Percentiles rank a stretch among this genome's conserved stretches.
Conservation (phyloP, 495 filamentous ascomycete species). For the Tricharina praecox region DNA sequence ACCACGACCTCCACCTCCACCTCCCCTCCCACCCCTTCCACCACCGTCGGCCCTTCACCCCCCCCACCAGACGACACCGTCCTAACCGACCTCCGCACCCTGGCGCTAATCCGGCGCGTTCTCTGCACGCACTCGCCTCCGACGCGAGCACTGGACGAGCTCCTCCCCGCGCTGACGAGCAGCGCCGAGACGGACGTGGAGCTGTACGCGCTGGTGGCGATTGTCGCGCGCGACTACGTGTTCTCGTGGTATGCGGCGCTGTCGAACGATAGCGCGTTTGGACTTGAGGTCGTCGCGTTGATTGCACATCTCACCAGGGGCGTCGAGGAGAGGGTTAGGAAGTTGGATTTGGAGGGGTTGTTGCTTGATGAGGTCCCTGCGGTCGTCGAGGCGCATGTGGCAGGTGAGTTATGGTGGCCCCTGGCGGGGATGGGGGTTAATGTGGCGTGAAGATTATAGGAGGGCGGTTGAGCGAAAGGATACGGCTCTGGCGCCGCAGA, state of each 20-base stretch:
- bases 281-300: slow-evolving; percentile 70
- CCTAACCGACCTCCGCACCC: slow-evolving; percentile 43
- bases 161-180: slow-evolving; percentile 80
- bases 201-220: slow-evolving; percentile 76
- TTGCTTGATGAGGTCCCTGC: slow-evolving; percentile 79
- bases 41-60: no score
- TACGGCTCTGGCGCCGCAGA: slow-evolving; percentile 13
- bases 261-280: slow-evolving; percentile 71
- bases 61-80: no score
- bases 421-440: background rate
- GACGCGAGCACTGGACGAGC: slow-evolving; percentile 48
- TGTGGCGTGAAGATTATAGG: slow-evolving; percentile 27
- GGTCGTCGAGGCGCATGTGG: slow-evolving; percentile 61
- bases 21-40: no score
- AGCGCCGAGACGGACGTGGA: slow-evolving; percentile 83
- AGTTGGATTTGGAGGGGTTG: slow-evolving; percentile 64
- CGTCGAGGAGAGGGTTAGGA: slow-evolving; percentile 66
- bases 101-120: slow-evolving; percentile 44
- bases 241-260: slow-evolving; percentile 85
- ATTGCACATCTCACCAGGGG: slow-evolving; percentile 79
- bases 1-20: no score
- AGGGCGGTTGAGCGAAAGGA: slow-evolving; percentile 13
- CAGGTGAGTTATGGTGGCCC: slow-evolving; percentile 37
- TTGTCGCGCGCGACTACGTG: slow-evolving; percentile 68
- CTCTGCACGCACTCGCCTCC: slow-evolving; percentile 37